A percentile compares a stretch with the other conserved stretches of the same genome.
phyloP scores from a whole-genome alignment of 768 basidiomycete species.

The Amanita exitialis region DNA sequence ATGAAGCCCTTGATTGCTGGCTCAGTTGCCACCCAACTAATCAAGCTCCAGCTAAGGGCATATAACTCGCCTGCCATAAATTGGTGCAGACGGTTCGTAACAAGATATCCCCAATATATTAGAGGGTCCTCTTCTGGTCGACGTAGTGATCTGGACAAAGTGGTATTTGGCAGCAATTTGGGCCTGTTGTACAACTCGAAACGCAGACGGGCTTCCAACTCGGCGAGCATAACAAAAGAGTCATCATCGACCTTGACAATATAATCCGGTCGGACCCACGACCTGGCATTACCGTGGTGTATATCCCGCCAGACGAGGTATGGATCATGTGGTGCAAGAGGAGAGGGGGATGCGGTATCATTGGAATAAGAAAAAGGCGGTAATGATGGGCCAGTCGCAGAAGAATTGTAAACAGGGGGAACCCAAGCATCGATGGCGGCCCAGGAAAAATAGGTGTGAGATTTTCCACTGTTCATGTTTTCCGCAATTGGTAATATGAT shows the following conservation, averaged over 20 bases:
- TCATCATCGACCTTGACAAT: slow-evolving; percentile 95
- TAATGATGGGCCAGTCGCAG: slow-evolving; percentile 23
- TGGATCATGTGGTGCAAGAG: slow-evolving; percentile 69
- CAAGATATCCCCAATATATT: slow-evolving; percentile 84
- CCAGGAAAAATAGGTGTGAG: slow-evolving; percentile 88
- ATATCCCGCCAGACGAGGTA: slow-evolving; percentile 41
- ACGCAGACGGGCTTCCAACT: slow-evolving; percentile 84
- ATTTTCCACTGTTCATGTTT: slow-evolving; percentile 97
- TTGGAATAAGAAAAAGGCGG: slow-evolving; percentile 61
- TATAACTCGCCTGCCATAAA: slow-evolving; percentile 98
- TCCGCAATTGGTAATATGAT: slow-evolving; percentile 75
- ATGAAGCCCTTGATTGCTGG: slow-evolving; percentile 53
- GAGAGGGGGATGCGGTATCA: slow-evolving; percentile 41
- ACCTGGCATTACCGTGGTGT: slow-evolving; percentile 27
- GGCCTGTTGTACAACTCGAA: slow-evolving; percentile 51
- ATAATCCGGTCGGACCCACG: slow-evolving; percentile 85
- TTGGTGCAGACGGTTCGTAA: slow-evolving; percentile 76
- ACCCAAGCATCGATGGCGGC: slow-evolving; percentile 87
- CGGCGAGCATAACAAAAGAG: slow-evolving; percentile 89
- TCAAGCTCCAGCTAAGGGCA: slow-evolving; percentile 80
- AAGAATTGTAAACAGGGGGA: slow-evolving; percentile 57
- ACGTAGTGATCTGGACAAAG: not conserved
- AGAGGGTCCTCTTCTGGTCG: slow-evolving; percentile 44
- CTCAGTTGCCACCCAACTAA: slow-evolving; percentile 79
- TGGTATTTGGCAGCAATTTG: slow-evolving; percentile 9